A percentile compares a stretch with the other conserved stretches of the same genome.
Evolutionary conservation across 371 early-diverging fungal genomes (phyloP).

Genomic region (Mucor plumbeus): DNA sequence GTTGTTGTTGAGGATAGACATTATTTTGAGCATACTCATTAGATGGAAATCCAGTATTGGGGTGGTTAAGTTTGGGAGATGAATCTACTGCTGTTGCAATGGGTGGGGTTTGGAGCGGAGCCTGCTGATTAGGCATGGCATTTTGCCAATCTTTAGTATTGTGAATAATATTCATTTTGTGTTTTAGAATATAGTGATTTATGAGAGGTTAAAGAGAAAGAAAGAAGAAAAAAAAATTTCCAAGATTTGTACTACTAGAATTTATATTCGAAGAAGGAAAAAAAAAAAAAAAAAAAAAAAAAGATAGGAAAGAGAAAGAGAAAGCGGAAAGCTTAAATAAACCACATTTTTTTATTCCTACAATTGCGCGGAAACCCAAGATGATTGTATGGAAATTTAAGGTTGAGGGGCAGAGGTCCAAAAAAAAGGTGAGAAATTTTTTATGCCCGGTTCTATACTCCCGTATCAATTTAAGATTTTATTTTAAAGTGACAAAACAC

Average conservation of each 20-base stretch:
- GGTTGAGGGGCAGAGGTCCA: slow-evolving; percentile 2
- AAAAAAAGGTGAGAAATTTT: slow-evolving; percentile 2
- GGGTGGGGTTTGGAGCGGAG: slow-evolving; percentile 20
- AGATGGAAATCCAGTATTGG: not conserved
- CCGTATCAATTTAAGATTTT: slow-evolving; percentile 5
- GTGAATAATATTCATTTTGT: not conserved
- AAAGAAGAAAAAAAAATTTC: not conserved
- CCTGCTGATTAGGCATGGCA: not conserved
- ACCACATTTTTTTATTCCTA: not conserved
- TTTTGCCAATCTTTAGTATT: slow-evolving; percentile 26
- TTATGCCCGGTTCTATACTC: slow-evolving; percentile 5
- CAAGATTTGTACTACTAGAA: not conserved
- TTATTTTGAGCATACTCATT: not conserved
- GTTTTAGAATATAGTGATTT: not conserved
- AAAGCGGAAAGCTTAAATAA: not conserved
- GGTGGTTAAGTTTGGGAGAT: slow-evolving; percentile 16
- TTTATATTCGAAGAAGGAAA: not conserved
- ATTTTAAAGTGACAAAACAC: not conserved
- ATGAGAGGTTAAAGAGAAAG: not conserved
- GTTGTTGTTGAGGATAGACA: slow-evolving; percentile 2
- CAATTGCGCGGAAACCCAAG: not conserved
- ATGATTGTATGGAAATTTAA: slow-evolving; percentile 3
- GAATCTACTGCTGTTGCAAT: slow-evolving; percentile 4
- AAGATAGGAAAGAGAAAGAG: not conserved
- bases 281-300: not conserved